Percentiles rank a stretch among this genome's conserved stretches.
Evolutionary conservation across 345 rosid genomes (phyloP).

Genomic region (Brassica nigra): DNA sequence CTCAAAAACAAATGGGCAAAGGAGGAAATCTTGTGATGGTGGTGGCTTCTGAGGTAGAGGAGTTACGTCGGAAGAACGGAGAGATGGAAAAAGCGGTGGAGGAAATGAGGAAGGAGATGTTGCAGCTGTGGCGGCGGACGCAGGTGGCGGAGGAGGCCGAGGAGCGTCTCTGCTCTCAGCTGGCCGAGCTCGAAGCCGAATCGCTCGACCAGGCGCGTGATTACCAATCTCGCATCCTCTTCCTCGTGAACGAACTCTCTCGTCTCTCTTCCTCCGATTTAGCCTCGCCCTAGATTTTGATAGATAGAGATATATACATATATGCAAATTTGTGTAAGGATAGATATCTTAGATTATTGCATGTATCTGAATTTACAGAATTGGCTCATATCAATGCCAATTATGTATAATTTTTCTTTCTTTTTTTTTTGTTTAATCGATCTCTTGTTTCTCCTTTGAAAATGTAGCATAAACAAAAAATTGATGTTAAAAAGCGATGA

Average conservation of each 20-base stretch:
- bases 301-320: neutral
- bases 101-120: slow-evolving; percentile 56
- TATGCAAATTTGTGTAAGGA: neutral
- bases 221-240: slow-evolving; percentile 58
- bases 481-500: neutral
- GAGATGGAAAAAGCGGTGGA: slow-evolving; percentile 68
- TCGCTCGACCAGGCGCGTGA: slow-evolving; percentile 69
- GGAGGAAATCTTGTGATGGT: slow-evolving; percentile 40
- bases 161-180: slow-evolving; percentile 81
- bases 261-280: slow-evolving; percentile 34
- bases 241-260: slow-evolving; percentile 66
- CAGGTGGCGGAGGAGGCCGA: slow-evolving; percentile 81
- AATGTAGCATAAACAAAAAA: neutral
- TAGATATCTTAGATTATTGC: slow-evolving; percentile 23
- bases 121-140: slow-evolving; percentile 51
- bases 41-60: slow-evolving; percentile 34
- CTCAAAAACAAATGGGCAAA: slow-evolving; percentile 35
- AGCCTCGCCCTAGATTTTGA: slow-evolving; percentile 24
- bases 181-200: slow-evolving; percentile 88
- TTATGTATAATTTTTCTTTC: neutral
- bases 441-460: neutral
- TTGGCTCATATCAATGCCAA: slow-evolving; percentile 14
- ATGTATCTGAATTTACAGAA: neutral
- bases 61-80: slow-evolving; percentile 39
- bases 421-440: neutral